phyloP scores from a whole-genome alignment of 2,329 filamentous ascomycete species.

The Aureobasidium sp. region DNA sequence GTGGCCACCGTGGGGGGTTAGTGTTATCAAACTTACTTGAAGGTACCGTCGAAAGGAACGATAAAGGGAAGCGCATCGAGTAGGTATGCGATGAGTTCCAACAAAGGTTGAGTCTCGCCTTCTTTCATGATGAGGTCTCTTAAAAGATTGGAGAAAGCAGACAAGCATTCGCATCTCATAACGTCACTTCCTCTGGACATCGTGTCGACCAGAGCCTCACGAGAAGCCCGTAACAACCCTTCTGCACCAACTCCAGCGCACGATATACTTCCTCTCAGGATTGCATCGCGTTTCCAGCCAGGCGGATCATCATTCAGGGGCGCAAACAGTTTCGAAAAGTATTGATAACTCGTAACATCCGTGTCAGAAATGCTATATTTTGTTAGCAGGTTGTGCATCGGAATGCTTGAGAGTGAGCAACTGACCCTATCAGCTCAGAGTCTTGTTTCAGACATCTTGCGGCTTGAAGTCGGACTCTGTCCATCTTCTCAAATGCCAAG shows the following conservation, averaged over 20 bases:
- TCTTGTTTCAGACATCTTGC: slow-evolving; percentile 31
- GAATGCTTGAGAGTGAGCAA: neutral
- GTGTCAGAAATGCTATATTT: neutral
- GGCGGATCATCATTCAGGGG: slow-evolving; percentile 32
- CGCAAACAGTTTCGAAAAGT: slow-evolving; percentile 51
- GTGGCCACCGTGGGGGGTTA: neutral
- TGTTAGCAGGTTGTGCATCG: neutral
- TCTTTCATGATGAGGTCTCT: slow-evolving; percentile 1
- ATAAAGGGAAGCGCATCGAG: slow-evolving; percentile 32
- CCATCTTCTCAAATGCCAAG: slow-evolving; percentile 80
- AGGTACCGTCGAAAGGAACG: slow-evolving; percentile 33
- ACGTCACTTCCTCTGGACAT: slow-evolving; percentile 21
- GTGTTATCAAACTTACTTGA: slow-evolving; percentile 42
- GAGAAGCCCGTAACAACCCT: slow-evolving; percentile 62
- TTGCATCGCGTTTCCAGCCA: slow-evolving; percentile 35
- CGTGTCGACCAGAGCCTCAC: slow-evolving; percentile 53
- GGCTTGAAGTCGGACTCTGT: slow-evolving; percentile 69
- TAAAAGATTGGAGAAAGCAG: slow-evolving; percentile 21
- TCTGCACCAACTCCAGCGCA: slow-evolving; percentile 75
- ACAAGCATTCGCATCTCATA: slow-evolving; percentile 19
- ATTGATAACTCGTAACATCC: slow-evolving; percentile 51
- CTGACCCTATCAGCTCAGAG: neutral
- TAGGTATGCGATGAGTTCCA: slow-evolving; percentile 73
- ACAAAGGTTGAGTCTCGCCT: slow-evolving; percentile 21
- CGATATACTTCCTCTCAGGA: slow-evolving; percentile 62